Base-by-base conservation (phyloP, 495 filamentous ascomycete species). In the Neurospora terricola region DNA sequence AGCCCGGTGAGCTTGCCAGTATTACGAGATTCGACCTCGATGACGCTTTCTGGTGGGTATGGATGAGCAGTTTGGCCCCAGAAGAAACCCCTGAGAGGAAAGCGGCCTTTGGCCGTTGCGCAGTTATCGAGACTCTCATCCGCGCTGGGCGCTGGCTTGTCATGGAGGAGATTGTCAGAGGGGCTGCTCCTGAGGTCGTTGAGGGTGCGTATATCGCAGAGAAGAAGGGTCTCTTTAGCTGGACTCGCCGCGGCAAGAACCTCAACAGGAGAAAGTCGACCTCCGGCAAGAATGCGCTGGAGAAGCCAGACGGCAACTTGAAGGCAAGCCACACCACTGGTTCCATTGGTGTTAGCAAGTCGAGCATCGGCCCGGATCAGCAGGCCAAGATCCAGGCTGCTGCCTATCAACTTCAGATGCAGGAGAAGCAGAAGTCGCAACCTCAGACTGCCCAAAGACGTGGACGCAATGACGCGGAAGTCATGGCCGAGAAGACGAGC, bases 1-100 rank as follows among this genome's bases (percentile, higher is more conserved):
- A 97, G 71, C 96, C 95, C 4, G 96, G 94, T 48, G 96, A 99
- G 86, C 86, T 99, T 62, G 95, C 95, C 34, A 97, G 93, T 76
- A 97, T 98, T 75, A 91, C 87, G 38, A 87, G 87, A 62, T 88
- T 99, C 69, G 92, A 96, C 73, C 84, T 98, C 12, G 96, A 99
- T 78, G 96, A 98, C 79, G 91, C 94, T 0, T 99, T 99, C 80
- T 99, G 96, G 96, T 99, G 96, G 96, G 96, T 98, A 34, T 99
- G 96, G 96, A 98, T 98, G 86, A 96, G 89, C 76, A 98, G 96
- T 85, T 82, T 99, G 79, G 95, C 94, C 3, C 91, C 89, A 8
- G 96, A 99, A 77, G 96, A 99, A 81, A 90, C 54, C 2, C 81
- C 88, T 0, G 85, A 90, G 38, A 89, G 96, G 72, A 99, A 99